phyloP scores from a whole-genome alignment of 23 red algal genomes.

The Gracilaria caudata region DNA sequence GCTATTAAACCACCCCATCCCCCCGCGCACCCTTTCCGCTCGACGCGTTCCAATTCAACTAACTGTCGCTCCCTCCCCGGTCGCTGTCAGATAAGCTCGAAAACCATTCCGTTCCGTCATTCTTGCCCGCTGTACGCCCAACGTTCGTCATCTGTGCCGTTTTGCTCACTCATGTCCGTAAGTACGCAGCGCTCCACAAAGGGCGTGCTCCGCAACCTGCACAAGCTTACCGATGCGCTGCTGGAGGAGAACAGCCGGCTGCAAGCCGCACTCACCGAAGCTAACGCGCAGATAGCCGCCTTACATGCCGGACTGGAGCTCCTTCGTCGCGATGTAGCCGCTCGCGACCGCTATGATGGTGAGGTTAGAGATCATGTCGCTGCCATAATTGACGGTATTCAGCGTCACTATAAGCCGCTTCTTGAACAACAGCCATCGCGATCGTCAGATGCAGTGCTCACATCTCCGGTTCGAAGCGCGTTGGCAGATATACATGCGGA shows the following conservation, averaged over 20 bases:
- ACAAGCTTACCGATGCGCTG: constrained; percentile 24
- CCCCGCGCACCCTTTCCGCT: neutral
- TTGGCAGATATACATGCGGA: constrained; percentile 14
- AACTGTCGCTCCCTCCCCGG: too few species aligned
- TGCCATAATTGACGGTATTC: constrained; percentile 25
- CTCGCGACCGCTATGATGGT: constrained; percentile 23
- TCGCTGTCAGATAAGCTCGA: neutral
- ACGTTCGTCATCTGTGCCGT: neutral
- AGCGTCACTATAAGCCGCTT: constrained; percentile 3
- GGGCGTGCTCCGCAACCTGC: constrained; percentile 24
- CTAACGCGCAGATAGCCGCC: constrained; percentile 4
- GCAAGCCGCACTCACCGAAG: neutral
- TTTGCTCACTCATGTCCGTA: constrained; percentile 4
- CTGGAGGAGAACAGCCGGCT: constrained; percentile 29
- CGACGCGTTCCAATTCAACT: neutral
- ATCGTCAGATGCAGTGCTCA: neutral
- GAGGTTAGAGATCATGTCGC: constrained; percentile 30
- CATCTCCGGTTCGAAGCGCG: neutral
- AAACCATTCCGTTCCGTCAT: neutral
- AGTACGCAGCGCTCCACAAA: constrained; percentile 27
- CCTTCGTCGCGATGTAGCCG: constrained; percentile 23
- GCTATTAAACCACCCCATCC: too few species aligned
- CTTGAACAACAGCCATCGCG: neutral
- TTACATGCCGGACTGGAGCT: constrained; percentile 17
- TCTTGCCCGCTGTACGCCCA: neutral